Percentiles rank a stretch among this genome's conserved stretches.
phyloP scores from a whole-genome alignment of 1,284 basidiomycete species.

The Melanopsichium pennsylvanicum region DNA sequence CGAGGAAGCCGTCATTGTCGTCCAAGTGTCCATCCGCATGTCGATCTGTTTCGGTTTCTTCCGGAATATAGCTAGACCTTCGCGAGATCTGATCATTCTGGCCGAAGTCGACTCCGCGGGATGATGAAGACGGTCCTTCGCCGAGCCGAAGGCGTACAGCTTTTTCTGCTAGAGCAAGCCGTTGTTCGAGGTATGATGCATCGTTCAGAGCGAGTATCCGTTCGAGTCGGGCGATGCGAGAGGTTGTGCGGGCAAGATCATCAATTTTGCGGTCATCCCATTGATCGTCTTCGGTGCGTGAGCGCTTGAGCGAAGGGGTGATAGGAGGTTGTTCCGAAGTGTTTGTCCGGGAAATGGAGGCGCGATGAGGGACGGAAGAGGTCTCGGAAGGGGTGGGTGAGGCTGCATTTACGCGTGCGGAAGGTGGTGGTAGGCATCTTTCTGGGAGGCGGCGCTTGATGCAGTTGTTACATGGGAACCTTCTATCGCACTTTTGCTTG shows the following conservation, averaged over 20 bases:
- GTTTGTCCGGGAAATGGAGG: constrained; percentile 19
- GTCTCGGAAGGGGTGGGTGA: constrained; percentile 29
- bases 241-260: constrained; percentile 37
- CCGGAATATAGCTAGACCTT: constrained; percentile 25
- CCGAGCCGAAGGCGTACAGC: constrained; percentile 26
- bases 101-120: not conserved
- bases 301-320: constrained; percentile 11
- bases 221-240: constrained; percentile 36
- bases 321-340: constrained; percentile 22
- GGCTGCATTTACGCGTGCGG: constrained; percentile 13
- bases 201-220: constrained; percentile 39
- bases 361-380: constrained; percentile 17
- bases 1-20: constrained; percentile 46
- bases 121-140: constrained; percentile 11
- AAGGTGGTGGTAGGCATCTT: constrained; percentile 41
- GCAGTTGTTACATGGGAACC: constrained; percentile 51
- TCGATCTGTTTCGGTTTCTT: constrained; percentile 33
- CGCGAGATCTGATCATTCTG: constrained; percentile 12
- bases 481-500: constrained; percentile 52
- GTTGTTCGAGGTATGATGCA: constrained; percentile 34
- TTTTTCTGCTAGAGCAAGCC: constrained; percentile 40
- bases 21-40: constrained; percentile 40
- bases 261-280: constrained; percentile 45
- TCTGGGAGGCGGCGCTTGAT: constrained; percentile 47
- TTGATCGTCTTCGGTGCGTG: constrained; percentile 17